Evolutionary conservation across 441 rosid genomes (phyloP), one percentile per base, ranked within the genome.

Genomic region (Jatropha multifida): DNA sequence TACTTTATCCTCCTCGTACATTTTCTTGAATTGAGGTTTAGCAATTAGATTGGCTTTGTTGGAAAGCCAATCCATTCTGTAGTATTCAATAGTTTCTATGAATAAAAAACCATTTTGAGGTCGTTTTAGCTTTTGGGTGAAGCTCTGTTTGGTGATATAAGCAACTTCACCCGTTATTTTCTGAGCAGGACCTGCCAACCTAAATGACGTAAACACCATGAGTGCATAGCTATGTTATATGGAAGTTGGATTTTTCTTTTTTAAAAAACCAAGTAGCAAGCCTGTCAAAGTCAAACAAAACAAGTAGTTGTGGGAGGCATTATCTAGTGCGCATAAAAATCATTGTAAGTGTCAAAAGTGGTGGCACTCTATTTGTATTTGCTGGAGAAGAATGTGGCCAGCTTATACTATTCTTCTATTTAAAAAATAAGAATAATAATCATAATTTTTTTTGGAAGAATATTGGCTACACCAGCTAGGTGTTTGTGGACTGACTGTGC

Each of bases 101-200:
- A 48, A 48, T 1, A 44, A 7, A 44, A 12, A 44, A 52, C 18
- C 60, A 46, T 51, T 73, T 73, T 18, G 48, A 26, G 4, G 65
- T 74, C 72, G 46, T 44, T 55, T 66, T 66, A 14, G 48, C 66
- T 26, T 69, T 69, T 41, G 17, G 13, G 8, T 76, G 10, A 76
- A 75, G 77, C 56, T 58, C 13, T 54, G 6, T 10, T 60, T 18
- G 68, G 48, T 32, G 18, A 48, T 60, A 38, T 7, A 38, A n/a
- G 54, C 26, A 26, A 11, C 17, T 7, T 71, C 37, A 41, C 54
- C 55, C 61, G 8, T 42, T 49, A 67, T 18, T 58, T 65, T 65
- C 65, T 41, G 70, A 74, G 4, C 42, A 40, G 9, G 65, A 58
- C 70, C 41, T 11, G 18, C 41, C 72, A 74, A 56, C 77, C 2